These are phyloP conservation scores for Rutstroemia sp. DNA, from an alignment of 2,329 filamentous ascomycete species.

Conservation along the genomic window DNA sequence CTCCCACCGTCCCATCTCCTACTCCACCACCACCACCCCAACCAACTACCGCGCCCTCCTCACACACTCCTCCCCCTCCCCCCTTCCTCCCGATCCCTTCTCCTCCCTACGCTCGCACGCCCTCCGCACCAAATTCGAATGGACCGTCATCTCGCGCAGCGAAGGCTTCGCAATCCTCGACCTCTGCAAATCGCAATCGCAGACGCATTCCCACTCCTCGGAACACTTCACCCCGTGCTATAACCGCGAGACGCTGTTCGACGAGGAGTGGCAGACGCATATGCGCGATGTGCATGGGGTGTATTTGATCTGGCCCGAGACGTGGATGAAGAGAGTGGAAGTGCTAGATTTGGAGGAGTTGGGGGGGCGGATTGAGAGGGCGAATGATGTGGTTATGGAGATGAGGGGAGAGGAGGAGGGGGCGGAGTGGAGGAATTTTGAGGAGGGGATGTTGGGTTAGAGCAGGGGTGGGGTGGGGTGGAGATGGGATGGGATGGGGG, in stretches of 20 bases:
- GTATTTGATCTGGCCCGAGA: constrained; percentile 26
- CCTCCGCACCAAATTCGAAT: constrained; percentile 23
- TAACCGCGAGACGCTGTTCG: constrained; percentile 26
- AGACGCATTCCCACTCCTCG: background rate
- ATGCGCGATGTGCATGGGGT: constrained; percentile 28
- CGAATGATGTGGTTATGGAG: constrained; percentile 26
- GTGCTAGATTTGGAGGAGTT: constrained; percentile 26
- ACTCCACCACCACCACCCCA: constrained; percentile 10
- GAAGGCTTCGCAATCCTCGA: constrained; percentile 26
- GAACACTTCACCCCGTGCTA: constrained; percentile 20
- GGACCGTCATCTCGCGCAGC: constrained; percentile 23
- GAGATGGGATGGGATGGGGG: too few species aligned
- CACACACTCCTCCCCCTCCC: background rate
- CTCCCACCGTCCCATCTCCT: constrained; percentile 16
- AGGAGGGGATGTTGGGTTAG: too few species aligned
- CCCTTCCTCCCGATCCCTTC: constrained; percentile 17
- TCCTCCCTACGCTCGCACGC: constrained; percentile 20
- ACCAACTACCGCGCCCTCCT: background rate
- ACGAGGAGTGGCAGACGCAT: constrained; percentile 28
- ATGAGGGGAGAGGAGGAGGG: background rate
- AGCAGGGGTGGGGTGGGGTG: too few species aligned
- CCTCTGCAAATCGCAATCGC: constrained; percentile 19
- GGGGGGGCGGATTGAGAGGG: constrained; percentile 24
- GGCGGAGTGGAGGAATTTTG: too few species aligned
- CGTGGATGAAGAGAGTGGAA: constrained; percentile 27